Evolutionary conservation across 169 alveolate genomes (phyloP).

Genomic region (Plasmodium falciparum): DNA sequence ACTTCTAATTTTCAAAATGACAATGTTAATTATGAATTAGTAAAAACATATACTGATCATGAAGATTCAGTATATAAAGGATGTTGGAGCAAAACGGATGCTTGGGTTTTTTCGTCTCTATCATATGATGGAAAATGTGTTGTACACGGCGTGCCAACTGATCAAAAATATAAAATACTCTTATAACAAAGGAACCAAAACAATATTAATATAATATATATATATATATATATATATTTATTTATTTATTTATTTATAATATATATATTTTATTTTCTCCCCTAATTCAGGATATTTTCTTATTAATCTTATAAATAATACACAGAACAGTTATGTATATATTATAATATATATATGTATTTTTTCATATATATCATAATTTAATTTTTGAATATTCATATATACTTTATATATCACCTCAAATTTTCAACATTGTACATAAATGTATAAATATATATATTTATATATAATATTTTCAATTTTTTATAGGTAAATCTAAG

Average conservation of each 20-base stretch:
- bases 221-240: background rate
- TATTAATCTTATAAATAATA: no score
- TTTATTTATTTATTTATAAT: background rate
- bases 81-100: slow-evolving; percentile 90
- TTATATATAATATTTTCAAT: no score
- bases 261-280: background rate
- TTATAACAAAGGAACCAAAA: slow-evolving; percentile 63
- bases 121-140: slow-evolving; percentile 89
- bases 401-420: no score
- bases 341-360: no score
- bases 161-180: slow-evolving; percentile 88
- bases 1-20: slow-evolving; percentile 75
- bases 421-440: no score
- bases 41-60: slow-evolving; percentile 79
- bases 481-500: no score
- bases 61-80: slow-evolving; percentile 89
- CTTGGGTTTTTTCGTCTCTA: slow-evolving; percentile 92
- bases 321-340: no score
- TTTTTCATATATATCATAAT: no score
- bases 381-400: no score
- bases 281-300: no score
- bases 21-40: slow-evolving; percentile 60
- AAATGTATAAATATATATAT: no score
- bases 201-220: background rate
- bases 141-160: slow-evolving; percentile 88